phyloP scores from a whole-genome alignment of 2,329 filamentous ascomycete species.

The Macrophomina pseudophaseolina region DNA sequence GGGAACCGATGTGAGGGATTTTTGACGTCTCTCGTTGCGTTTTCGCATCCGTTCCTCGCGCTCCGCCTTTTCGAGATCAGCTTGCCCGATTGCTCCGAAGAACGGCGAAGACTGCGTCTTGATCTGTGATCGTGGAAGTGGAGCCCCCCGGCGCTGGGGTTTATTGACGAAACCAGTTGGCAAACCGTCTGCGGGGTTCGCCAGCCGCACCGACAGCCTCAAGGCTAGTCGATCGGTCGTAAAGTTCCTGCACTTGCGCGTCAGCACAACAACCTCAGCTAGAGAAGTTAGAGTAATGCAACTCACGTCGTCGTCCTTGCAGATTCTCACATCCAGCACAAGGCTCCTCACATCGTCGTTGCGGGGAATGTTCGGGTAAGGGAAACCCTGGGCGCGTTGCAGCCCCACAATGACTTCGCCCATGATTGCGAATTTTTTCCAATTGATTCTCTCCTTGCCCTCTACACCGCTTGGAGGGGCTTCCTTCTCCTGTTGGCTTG shows the following conservation, averaged over 20 bases:
- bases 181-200: conserved; percentile 22
- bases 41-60: conserved; percentile 16
- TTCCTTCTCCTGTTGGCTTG: conserved; percentile 47
- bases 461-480: conserved; percentile 42
- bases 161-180: conserved; percentile 27
- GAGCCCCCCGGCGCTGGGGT: conserved; percentile 24
- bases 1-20: conserved; percentile 5
- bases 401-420: conserved; percentile 89
- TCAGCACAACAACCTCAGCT: conserved; percentile 27
- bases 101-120: conserved; percentile 20
- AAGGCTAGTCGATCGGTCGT: conserved; percentile 62
- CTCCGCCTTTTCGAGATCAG: conserved; percentile 15
- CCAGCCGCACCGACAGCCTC: conserved; percentile 40
- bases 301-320: conserved; percentile 85
- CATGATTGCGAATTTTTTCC: conserved; percentile 97
- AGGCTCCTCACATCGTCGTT: conserved; percentile 75
- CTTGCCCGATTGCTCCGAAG: conserved; percentile 21
- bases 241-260: conserved; percentile 56
- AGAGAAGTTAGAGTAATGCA: not conserved
- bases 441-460: conserved; percentile 77
- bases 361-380: conserved; percentile 74
- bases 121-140: conserved; percentile 23
- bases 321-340: conserved; percentile 80
- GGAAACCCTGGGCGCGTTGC: conserved; percentile 86
- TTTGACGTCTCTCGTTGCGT: conserved; percentile 15